A percentile compares a stretch with the other conserved stretches of the same genome.
Evolutionary conservation across 345 rosid genomes (phyloP).

Genomic region (Raphanus sativus): DNA sequence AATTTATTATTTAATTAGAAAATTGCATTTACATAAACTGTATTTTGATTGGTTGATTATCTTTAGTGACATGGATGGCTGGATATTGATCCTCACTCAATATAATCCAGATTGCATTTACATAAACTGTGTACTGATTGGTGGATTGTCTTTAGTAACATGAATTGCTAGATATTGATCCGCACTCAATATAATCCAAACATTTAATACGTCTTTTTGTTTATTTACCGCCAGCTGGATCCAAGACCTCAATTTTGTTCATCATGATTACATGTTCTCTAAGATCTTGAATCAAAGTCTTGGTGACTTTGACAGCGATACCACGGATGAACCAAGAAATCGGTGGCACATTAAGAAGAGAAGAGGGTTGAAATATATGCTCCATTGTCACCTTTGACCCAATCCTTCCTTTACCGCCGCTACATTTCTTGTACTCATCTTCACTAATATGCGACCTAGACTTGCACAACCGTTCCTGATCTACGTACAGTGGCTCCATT

Average conservation of each 20-base stretch:
- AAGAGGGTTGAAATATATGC: slow-evolving; percentile 65
- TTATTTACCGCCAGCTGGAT: background rate
- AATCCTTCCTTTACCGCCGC: slow-evolving; percentile 62
- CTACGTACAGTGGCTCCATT: slow-evolving; percentile 64
- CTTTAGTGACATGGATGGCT: too few relatives aligned
- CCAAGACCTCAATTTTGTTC: background rate
- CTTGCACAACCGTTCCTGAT: slow-evolving; percentile 56
- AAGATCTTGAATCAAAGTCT: slow-evolving; percentile 45
- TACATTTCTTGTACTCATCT: slow-evolving; percentile 63
- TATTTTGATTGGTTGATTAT: too few relatives aligned
- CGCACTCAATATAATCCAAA: background rate
- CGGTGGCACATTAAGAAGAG: slow-evolving; percentile 63
- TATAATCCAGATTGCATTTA: too few relatives aligned
- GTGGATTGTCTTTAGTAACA: too few relatives aligned
- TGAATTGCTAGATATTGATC: too few relatives aligned
- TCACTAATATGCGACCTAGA: slow-evolving; percentile 53
- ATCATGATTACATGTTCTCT: background rate
- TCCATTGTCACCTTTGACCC: slow-evolving; percentile 38
- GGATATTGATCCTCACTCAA: too few relatives aligned
- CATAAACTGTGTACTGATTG: too few relatives aligned
- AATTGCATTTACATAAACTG: too few relatives aligned
- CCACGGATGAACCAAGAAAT: slow-evolving; percentile 79
- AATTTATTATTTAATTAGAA: too few relatives aligned
- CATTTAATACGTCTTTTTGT: background rate
- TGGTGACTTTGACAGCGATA: slow-evolving; percentile 57